Conservation (phyloP, 139 green algal genomes). For the Marvania coccoides region DNA sequence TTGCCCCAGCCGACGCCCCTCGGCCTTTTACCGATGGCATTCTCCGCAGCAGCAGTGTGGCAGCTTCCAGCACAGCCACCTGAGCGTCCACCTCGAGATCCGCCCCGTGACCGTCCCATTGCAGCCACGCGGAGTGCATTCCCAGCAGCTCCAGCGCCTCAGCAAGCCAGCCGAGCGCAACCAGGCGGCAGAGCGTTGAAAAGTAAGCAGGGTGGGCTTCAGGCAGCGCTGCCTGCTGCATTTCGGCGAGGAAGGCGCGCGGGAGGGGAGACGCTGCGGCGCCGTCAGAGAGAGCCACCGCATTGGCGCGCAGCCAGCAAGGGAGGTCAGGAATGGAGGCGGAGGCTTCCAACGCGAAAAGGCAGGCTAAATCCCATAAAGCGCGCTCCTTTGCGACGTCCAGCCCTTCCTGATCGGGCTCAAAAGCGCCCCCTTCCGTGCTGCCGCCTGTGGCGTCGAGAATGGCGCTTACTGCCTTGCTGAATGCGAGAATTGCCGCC, state of each 20-base stretch:
- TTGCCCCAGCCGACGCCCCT: background rate
- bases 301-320: conserved; percentile 14
- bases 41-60: conserved; percentile 18
- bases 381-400: conserved; percentile 18
- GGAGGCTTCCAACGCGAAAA: conserved; percentile 23
- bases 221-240: background rate
- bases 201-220: conserved; percentile 29
- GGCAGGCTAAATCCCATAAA: conserved; percentile 24
- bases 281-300: background rate
- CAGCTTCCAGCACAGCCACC: conserved; percentile 15
- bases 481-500: background rate
- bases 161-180: conserved; percentile 41
- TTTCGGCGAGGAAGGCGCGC: background rate
- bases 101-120: conserved; percentile 5
- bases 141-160: conserved; percentile 47
- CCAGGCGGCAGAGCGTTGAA: conserved; percentile 28
- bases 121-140: conserved; percentile 40
- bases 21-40: conserved; percentile 3
- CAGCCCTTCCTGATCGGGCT: conserved; percentile 5
- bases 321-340: conserved; percentile 6
- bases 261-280: background rate
- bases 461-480: background rate
- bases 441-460: conserved; percentile 12
- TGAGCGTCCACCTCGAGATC: background rate
- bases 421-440: background rate